Conservation (phyloP, 1,284 basidiomycete genomes). For the Apiotrichum montevideense region DNA sequence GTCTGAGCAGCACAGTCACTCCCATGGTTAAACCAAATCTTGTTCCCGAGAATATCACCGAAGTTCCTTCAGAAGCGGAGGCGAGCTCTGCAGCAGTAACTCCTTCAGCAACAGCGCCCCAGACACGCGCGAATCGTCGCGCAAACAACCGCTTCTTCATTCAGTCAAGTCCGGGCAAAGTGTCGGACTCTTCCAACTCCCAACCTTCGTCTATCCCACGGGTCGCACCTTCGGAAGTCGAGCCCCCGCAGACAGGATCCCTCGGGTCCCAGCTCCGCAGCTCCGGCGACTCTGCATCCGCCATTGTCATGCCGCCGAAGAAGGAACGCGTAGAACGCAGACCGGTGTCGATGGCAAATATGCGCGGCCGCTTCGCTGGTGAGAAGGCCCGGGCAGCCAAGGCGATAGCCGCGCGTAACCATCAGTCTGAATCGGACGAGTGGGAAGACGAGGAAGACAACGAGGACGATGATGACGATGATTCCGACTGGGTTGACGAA, state of each 20-base stretch:
- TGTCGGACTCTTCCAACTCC: constrained; percentile 29
- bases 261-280: constrained; percentile 12
- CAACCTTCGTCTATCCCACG: not conserved
- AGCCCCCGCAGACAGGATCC: not conserved
- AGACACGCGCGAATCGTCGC: not conserved
- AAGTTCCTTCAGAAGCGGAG: constrained; percentile 12
- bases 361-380: constrained; percentile 35
- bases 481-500: constrained; percentile 5
- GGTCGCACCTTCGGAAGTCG: not conserved
- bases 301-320: constrained; percentile 15
- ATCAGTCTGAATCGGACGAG: constrained; percentile 24
- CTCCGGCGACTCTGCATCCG: constrained; percentile 26
- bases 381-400: constrained; percentile 38
- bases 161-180: constrained; percentile 10
- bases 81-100: constrained; percentile 16
- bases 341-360: constrained; percentile 38
- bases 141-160: constrained; percentile 10
- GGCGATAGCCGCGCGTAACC: constrained; percentile 21
- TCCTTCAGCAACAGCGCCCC: not conserved
- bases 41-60: constrained; percentile 20
- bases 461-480: constrained; percentile 7
- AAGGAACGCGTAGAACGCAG: constrained; percentile 10
- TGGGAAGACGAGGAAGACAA: constrained; percentile 8
- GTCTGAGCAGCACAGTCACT: constrained; percentile 1
- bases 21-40: not conserved